phyloP scores from a whole-genome alignment of 2,329 filamentous ascomycete genomes.

The Didymella glomerata region DNA sequence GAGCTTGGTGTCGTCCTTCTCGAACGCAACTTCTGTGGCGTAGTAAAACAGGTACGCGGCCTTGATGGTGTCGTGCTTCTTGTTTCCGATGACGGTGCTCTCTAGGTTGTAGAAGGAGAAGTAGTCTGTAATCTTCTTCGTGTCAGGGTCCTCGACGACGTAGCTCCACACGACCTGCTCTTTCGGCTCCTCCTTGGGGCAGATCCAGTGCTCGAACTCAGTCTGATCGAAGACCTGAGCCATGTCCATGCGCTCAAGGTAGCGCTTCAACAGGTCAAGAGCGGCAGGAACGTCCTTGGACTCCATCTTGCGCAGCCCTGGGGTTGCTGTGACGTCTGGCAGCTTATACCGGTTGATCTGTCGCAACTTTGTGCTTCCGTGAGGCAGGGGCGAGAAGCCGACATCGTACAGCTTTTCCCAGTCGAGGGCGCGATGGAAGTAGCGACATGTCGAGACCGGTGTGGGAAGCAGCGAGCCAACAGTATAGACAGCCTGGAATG shows the following conservation, averaged over 20 bases:
- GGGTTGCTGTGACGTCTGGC: constrained; percentile 74
- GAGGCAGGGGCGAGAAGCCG: constrained; percentile 88
- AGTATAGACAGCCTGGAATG: constrained; percentile 97
- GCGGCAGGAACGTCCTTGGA: constrained; percentile 80
- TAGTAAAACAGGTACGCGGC: constrained; percentile 99
- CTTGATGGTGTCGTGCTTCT: constrained; percentile 79
- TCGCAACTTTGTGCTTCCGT: constrained; percentile 81
- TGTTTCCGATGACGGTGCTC: constrained; percentile 86
- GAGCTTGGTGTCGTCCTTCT: constrained; percentile 64
- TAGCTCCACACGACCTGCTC: constrained; percentile 93
- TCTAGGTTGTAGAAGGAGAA: constrained; percentile 97
- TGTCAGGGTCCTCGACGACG: constrained; percentile 76
- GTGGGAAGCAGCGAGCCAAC: constrained; percentile 90
- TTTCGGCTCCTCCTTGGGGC: constrained; percentile 65
- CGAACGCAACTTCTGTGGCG: constrained; percentile 80
- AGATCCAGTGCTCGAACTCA: constrained; percentile 88
- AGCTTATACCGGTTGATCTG: constrained; percentile 88
- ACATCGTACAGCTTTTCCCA: constrained; percentile 97
- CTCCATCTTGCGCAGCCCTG: constrained; percentile 82
- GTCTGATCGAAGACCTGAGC: constrained; percentile 80
- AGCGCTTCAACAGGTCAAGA: constrained; percentile 75
- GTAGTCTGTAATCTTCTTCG: constrained; percentile 90
- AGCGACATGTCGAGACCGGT: constrained; percentile 90
- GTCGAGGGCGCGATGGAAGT: constrained; percentile 92
- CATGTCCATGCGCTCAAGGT: constrained; percentile 82